These are phyloP conservation scores for Penicillium sp. DNA, from an alignment of 2,329 filamentous ascomycete genomes.

Conservation along the genomic window DNA sequence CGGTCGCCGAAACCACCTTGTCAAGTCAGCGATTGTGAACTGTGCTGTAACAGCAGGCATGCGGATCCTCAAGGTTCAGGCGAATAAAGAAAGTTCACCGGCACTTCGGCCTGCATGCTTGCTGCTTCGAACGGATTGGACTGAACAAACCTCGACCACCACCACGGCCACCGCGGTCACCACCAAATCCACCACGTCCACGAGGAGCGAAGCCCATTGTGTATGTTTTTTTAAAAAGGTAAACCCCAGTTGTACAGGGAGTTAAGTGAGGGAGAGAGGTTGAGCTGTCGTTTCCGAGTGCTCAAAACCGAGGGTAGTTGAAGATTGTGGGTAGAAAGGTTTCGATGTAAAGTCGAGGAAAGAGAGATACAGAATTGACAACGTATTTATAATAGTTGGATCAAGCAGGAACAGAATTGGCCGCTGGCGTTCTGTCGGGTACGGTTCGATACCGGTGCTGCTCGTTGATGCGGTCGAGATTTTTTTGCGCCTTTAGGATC, in stretches of 20 bases:
- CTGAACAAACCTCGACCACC: conserved; percentile 26
- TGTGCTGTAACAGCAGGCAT: conserved; percentile 11
- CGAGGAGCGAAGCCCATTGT: conserved; percentile 37
- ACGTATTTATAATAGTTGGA: conserved; percentile 15
- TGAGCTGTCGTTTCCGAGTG: conserved; percentile 23
- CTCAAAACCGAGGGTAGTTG: conserved; percentile 20
- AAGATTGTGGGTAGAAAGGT: conserved; percentile 12
- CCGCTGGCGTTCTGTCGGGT: conserved; percentile 28
- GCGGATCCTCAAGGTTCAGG: neutral
- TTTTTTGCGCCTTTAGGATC: conserved; percentile 40
- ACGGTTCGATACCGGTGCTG: conserved; percentile 36
- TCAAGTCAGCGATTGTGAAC: conserved; percentile 3
- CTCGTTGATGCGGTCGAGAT: conserved; percentile 41
- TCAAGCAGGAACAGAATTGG: conserved; percentile 25
- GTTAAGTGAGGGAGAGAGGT: conserved; percentile 13
- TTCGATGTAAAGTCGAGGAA: conserved; percentile 16
- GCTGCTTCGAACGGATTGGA: conserved; percentile 14
- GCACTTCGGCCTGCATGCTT: conserved; percentile 10
- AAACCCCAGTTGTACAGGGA: conserved; percentile 10
- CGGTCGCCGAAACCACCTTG: conserved; percentile 23
- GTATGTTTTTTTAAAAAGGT: conserved; percentile 13
- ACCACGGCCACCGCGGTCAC: conserved; percentile 26
- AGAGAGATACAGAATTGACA: conserved; percentile 11
- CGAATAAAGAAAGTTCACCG: neutral
- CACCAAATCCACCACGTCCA: conserved; percentile 24